Evolutionary conservation across 352 stramenopile genomes (phyloP).

Genomic region (Thraustochytrium striatum): DNA sequence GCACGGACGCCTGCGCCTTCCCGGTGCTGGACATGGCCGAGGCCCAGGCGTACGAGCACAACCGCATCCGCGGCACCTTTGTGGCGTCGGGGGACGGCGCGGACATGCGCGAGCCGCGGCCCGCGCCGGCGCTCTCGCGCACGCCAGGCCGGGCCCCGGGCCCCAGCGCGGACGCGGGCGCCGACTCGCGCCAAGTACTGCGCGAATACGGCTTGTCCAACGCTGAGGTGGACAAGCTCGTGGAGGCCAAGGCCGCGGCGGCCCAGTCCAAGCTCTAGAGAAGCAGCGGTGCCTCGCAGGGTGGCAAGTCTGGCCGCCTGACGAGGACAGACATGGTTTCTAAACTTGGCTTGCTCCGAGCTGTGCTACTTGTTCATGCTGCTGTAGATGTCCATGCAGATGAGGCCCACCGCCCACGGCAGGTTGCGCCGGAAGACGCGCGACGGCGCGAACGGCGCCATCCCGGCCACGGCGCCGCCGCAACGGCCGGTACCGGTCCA

Average conservation of each 20-base stretch:
- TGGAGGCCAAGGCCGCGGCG: constrained; percentile 1
- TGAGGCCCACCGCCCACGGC: constrained; percentile 22
- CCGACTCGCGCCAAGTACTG: constrained; percentile 29
- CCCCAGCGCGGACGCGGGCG: constrained; percentile 8
- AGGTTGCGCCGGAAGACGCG: constrained; percentile 33
- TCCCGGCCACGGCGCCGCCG: not conserved
- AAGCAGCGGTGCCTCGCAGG: too few species aligned
- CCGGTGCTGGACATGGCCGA: constrained; percentile 25
- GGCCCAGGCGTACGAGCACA: constrained; percentile 28
- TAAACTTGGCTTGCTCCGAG: not conserved
- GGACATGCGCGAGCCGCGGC: not conserved
- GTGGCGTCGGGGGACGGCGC: not conserved
- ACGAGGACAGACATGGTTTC: too few species aligned
- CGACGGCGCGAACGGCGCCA: constrained; percentile 21
- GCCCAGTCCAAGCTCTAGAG: too few species aligned
- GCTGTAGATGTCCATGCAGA: constrained; percentile 45
- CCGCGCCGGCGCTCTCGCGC: constrained; percentile 20
- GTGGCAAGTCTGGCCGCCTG: too few species aligned
- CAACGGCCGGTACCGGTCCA: not conserved
- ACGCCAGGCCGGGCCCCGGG: not conserved
- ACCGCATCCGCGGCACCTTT: constrained; percentile 39
- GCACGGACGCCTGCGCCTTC: constrained; percentile 44
- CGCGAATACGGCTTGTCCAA: constrained; percentile 21
- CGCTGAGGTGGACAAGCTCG: not conserved
- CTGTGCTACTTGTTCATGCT: not conserved